Conservation (phyloP, 2,329 filamentous ascomycete species). For the Lecanosticta acicola region DNA sequence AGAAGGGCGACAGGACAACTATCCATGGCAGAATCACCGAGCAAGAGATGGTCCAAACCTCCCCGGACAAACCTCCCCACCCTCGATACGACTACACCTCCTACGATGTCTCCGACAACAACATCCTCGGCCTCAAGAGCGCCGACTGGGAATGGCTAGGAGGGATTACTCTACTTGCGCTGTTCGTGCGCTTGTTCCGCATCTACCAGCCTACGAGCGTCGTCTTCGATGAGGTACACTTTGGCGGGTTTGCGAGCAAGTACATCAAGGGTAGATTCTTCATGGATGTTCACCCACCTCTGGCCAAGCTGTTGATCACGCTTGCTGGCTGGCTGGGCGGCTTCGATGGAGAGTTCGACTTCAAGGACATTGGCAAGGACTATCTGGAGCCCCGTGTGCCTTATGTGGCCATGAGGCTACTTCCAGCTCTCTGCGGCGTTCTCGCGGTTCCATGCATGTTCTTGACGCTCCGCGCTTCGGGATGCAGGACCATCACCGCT, state of each 20-base stretch:
- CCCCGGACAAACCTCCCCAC: slow-evolving; percentile 32
- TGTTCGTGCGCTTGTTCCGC: slow-evolving; percentile 79
- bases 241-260: slow-evolving; percentile 95
- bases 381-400: slow-evolving; percentile 91
- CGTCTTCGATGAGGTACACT: slow-evolving; percentile 98
- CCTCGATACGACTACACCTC: slow-evolving; percentile 59
- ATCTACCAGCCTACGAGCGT: slow-evolving; percentile 96
- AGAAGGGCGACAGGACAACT: slow-evolving; percentile 11
- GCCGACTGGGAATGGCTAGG: slow-evolving; percentile 77
- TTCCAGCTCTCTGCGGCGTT: slow-evolving; percentile 84
- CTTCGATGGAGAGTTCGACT: slow-evolving; percentile 93
- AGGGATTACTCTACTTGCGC: slow-evolving; percentile 66
- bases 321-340: slow-evolving; percentile 91
- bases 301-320: slow-evolving; percentile 94
- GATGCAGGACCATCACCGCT: slow-evolving; percentile 81
- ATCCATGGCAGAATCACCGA: slow-evolving; percentile 15
- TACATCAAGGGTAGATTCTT: slow-evolving; percentile 99
- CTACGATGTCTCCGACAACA: slow-evolving; percentile 78
- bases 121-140: slow-evolving; percentile 79
- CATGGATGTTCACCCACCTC: slow-evolving; percentile 98
- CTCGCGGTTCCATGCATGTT: slow-evolving; percentile 88
- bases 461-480: slow-evolving; percentile 82
- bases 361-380: slow-evolving; percentile 99
- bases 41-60: slow-evolving; percentile 21
- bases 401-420: slow-evolving; percentile 94